These are phyloP conservation scores for Backusella macrospora DNA, from an alignment of 192 early-diverging fungal species.

Conservation along the genomic window DNA sequence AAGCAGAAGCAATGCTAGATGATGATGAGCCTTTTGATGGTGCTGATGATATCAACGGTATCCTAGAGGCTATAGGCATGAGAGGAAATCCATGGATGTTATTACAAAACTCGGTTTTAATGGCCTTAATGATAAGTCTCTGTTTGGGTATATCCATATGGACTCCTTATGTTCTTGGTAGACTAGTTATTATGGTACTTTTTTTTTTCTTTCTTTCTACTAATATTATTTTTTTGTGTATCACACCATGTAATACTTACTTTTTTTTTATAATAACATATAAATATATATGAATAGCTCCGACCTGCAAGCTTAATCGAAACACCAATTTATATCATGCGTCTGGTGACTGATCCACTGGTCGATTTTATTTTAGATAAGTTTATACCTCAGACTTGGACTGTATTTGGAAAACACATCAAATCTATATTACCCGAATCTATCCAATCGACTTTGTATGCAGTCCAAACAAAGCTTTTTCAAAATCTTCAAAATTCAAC, in stretches of 20 bases:
- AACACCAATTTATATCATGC: constrained; percentile 52
- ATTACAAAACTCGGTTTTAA: constrained; percentile 80
- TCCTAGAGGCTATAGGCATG: constrained; percentile 90
- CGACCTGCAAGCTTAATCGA: constrained; percentile 56
- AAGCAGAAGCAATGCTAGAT: constrained; percentile 17
- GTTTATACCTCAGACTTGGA: constrained; percentile 42
- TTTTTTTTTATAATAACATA: background rate
- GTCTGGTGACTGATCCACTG: constrained; percentile 70
- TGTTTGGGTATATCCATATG: constrained; percentile 74
- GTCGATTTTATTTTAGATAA: constrained; percentile 69
- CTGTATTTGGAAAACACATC: background rate
- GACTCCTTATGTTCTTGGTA: constrained; percentile 74
- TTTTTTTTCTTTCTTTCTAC: too few species aligned
- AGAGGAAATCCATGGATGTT: constrained; percentile 79
- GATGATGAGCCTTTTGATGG: constrained; percentile 51
- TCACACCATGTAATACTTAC: background rate
- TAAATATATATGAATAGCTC: constrained; percentile 29
- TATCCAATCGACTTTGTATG: background rate
- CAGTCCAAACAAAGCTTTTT: background rate
- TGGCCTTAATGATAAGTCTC: constrained; percentile 70
- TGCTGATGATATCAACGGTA: constrained; percentile 70
- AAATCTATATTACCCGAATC: constrained; percentile 24
- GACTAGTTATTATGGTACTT: constrained; percentile 48
- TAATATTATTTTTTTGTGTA: too few species aligned
- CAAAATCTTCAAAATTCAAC: background rate